A percentile compares a stretch with the other conserved stretches of the same genome.
Conservation (phyloP, 2,329 filamentous ascomycete genomes). For the Tympanopsis confertula region DNA sequence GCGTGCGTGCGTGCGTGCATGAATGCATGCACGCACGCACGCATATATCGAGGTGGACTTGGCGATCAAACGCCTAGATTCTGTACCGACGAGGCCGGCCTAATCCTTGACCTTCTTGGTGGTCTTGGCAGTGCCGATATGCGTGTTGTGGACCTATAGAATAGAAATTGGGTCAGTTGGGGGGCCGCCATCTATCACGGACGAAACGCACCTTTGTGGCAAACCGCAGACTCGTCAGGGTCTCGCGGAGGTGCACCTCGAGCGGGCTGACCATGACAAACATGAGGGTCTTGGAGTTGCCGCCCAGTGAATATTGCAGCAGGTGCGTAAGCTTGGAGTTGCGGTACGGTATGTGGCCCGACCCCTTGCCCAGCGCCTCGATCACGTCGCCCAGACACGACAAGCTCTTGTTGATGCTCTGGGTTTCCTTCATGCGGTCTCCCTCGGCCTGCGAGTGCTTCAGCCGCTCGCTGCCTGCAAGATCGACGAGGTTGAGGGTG, state of each 20-base stretch:
- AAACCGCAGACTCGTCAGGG: conserved; percentile 86
- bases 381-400: conserved; percentile 92
- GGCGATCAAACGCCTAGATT: no score
- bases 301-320: conserved; percentile 85
- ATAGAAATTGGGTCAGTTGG: conserved; percentile 4
- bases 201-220: conserved; percentile 63
- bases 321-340: conserved; percentile 96
- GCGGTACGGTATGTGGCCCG: conserved; percentile 77
- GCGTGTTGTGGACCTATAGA: conserved; percentile 67
- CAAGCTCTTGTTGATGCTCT: conserved; percentile 92
- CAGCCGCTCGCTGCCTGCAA: conserved; percentile 83
- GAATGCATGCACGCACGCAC: no score
- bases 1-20: no score
- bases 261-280: conserved; percentile 96
- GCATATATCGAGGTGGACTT: no score
- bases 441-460: conserved; percentile 80
- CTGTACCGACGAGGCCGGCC: no score
- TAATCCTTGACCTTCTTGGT: conserved; percentile 45
- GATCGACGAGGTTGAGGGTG: conserved; percentile 86
- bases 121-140: conserved; percentile 79
- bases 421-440: conserved; percentile 81
- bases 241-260: conserved; percentile 83
- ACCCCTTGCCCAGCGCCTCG: conserved; percentile 75
- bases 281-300: conserved; percentile 96
- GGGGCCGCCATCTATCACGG: neutral